phyloP scores from a whole-genome alignment of 2,329 filamentous ascomycete genomes.

The Fusarium decemcellulare region DNA sequence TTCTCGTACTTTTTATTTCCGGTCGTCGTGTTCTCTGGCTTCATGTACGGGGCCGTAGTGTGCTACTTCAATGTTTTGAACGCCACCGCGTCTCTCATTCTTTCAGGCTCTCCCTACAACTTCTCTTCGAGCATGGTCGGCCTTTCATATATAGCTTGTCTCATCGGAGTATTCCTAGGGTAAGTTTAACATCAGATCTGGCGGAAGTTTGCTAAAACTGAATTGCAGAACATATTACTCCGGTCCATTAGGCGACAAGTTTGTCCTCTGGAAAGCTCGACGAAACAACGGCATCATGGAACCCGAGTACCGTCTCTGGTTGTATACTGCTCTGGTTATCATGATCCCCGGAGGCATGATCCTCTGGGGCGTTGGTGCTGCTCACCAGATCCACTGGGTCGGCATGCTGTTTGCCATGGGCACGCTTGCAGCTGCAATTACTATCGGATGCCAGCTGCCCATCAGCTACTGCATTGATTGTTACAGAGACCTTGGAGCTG shows the following conservation, averaged over 20 bases:
- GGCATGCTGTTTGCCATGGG: conserved; percentile 57
- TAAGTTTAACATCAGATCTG: neutral
- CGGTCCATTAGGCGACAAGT: conserved; percentile 52
- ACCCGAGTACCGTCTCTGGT: conserved; percentile 57
- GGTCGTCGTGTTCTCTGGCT: conserved; percentile 14
- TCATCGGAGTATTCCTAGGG: neutral
- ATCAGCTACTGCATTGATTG: conserved; percentile 56
- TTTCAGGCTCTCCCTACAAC: conserved; percentile 14
- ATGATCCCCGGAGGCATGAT: conserved; percentile 42
- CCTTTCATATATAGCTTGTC: neutral
- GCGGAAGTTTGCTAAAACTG: neutral
- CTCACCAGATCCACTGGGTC: conserved; percentile 56
- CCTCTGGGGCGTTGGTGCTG: conserved; percentile 51
- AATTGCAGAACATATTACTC: conserved; percentile 31
- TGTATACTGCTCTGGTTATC: conserved; percentile 47
- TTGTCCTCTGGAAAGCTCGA: conserved; percentile 50
- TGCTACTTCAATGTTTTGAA: conserved; percentile 24
- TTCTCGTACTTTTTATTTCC: conserved; percentile 18
- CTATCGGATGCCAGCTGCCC: conserved; percentile 51
- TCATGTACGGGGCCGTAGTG: conserved; percentile 18
- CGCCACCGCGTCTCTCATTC: conserved; percentile 20
- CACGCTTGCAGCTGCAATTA: conserved; percentile 48
- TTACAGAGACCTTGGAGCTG: conserved; percentile 54
- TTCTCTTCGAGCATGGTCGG: conserved; percentile 11
- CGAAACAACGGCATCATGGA: conserved; percentile 57